phyloP scores from a whole-genome alignment of 1,284 basidiomycete species.

The Cryptococcus wingfieldii region DNA sequence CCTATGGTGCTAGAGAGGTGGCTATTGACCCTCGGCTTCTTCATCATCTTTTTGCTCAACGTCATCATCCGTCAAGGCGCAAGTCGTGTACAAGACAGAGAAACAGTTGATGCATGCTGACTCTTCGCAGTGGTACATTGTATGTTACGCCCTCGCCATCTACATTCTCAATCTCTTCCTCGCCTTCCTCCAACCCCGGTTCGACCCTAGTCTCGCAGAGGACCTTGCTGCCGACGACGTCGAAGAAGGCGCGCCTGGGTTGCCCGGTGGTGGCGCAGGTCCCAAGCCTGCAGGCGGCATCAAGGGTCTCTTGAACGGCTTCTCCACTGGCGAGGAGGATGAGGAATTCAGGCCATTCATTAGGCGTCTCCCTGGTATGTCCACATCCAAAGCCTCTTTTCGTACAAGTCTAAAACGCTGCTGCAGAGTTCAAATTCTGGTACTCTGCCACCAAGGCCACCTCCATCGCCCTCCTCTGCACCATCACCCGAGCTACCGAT shows the following conservation, averaged over 20 bases:
- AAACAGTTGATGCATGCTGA: not conserved
- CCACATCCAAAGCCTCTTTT: not conserved
- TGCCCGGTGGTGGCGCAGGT: constrained; percentile 35
- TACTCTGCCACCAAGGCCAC: constrained; percentile 87
- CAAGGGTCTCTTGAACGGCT: constrained; percentile 42
- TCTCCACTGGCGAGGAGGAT: constrained; percentile 48
- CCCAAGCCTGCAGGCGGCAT: constrained; percentile 25
- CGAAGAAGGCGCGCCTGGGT: constrained; percentile 74
- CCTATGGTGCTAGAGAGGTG: constrained; percentile 86
- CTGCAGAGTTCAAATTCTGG: constrained; percentile 56
- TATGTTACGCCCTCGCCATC: constrained; percentile 71
- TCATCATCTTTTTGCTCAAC: constrained; percentile 75
- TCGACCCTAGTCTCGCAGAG: constrained; percentile 90
- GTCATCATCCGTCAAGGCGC: constrained; percentile 88
- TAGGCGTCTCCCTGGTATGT: constrained; percentile 85
- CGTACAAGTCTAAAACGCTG: not conserved
- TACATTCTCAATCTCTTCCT: constrained; percentile 76
- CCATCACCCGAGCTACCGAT: constrained; percentile 76
- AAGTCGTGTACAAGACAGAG: constrained; percentile 47
- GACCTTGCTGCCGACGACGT: constrained; percentile 92
- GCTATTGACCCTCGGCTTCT: constrained; percentile 69
- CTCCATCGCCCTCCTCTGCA: constrained; percentile 70
- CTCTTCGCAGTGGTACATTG: constrained; percentile 77
- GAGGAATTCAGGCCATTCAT: constrained; percentile 98
- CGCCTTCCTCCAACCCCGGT: constrained; percentile 55